Evolutionary conservation across 352 stramenopile genomes (phyloP).

Genomic region (Aphanomyces cochlioides): DNA sequence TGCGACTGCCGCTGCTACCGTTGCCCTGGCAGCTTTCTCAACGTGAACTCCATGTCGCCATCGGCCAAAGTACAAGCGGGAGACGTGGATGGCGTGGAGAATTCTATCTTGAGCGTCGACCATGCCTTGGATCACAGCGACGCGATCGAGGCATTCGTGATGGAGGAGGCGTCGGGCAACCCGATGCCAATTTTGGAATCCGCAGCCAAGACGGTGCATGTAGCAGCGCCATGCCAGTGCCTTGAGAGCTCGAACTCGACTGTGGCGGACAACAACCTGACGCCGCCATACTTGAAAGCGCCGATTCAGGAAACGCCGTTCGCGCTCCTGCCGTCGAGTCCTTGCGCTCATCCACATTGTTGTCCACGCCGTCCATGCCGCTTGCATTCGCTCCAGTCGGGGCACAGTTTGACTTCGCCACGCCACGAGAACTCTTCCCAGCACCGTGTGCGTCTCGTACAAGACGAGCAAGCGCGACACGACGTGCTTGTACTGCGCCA

Average conservation of each 20-base stretch:
- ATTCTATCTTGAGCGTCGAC: not conserved
- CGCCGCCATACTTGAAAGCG: conserved; percentile 16
- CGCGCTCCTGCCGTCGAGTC: not conserved
- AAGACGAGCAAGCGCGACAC: not conserved
- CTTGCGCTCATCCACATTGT: not conserved
- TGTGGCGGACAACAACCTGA: not conserved
- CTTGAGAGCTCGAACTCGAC: not conserved
- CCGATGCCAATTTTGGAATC: conserved; percentile 17
- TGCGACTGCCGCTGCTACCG: too few relatives aligned
- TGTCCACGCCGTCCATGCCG: not conserved
- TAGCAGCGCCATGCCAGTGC: not conserved
- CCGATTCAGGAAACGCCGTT: not conserved
- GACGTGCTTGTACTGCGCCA: not conserved
- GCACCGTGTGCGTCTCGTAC: not conserved
- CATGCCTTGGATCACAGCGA: conserved; percentile 26
- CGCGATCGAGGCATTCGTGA: conserved; percentile 23
- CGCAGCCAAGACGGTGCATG: not conserved
- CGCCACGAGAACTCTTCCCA: not conserved
- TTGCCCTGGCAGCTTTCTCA: not conserved
- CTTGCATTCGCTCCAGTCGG: not conserved
- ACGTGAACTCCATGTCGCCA: not conserved
- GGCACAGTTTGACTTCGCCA: not conserved
- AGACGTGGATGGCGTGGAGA: not conserved
- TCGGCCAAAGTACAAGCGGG: not conserved
- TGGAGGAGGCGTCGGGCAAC: conserved; percentile 7